Percentiles rank a stretch among this genome's conserved stretches.
Conservation (phyloP, 2,329 filamentous ascomycete species). For the Fusarium avenaceum region DNA sequence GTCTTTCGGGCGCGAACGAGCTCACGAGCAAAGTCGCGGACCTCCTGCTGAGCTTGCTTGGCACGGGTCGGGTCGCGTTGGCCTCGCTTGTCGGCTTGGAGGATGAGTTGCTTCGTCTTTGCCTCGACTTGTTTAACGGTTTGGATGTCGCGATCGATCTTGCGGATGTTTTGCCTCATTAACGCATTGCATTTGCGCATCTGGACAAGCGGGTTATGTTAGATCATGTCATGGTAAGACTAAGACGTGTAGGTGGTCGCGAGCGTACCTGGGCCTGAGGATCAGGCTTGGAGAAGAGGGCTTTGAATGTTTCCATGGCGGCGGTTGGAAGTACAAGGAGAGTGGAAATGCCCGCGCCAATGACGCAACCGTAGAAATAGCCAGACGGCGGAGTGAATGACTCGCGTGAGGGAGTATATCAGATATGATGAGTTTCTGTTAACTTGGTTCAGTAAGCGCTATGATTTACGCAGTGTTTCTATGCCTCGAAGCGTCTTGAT, state of each 20-base stretch:
- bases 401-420: neutral
- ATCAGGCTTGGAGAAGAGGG: constrained; percentile 91
- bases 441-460: neutral
- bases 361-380: constrained; percentile 46
- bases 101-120: constrained; percentile 88
- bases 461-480: neutral
- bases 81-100: constrained; percentile 84
- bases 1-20: constrained; percentile 86
- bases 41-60: constrained; percentile 83
- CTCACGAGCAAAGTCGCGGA: constrained; percentile 89
- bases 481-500: constrained; percentile 14
- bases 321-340: constrained; percentile 22
- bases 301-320: constrained; percentile 87
- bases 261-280: constrained; percentile 86
- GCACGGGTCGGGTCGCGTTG: constrained; percentile 84
- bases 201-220: constrained; percentile 61
- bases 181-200: constrained; percentile 95
- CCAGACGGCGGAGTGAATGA: constrained; percentile 22
- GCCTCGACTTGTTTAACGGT: constrained; percentile 82
- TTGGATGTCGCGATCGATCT: constrained; percentile 92
- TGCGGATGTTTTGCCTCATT: constrained; percentile 89
- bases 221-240: neutral
- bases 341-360: constrained; percentile 33
- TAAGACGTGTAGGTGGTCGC: neutral
- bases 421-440: neutral